phyloP scores from a whole-genome alignment of 208 protist species.

The Acanthamoeba rhysodes region DNA sequence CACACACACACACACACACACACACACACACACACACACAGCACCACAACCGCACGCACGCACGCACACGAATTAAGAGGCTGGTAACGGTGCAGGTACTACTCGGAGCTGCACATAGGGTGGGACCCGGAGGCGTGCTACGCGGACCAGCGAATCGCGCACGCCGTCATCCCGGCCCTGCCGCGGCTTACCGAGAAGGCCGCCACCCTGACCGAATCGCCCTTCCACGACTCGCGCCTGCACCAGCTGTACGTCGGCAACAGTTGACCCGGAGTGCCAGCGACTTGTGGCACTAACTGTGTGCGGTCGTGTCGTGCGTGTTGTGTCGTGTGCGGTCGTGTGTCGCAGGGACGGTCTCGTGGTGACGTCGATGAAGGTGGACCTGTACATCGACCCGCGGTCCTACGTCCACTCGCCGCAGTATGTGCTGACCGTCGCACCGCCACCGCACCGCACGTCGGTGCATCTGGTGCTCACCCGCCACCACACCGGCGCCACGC shows the following conservation, averaged over 20 bases:
- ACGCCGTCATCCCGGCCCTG: constrained; percentile 24
- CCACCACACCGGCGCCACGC: constrained; percentile 14
- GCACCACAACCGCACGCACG: too few species aligned
- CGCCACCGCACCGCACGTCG: neutral
- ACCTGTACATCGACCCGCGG: constrained; percentile 69
- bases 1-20: too few species aligned
- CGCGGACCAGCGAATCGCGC: constrained; percentile 4
- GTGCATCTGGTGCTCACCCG: constrained; percentile 38
- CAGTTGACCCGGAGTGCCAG: too few species aligned
- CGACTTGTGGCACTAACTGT: too few species aligned
- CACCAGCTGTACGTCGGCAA: neutral
- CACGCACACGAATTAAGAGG: neutral
- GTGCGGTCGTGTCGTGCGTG: too few species aligned
- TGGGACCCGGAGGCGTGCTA: constrained; percentile 42
- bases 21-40: neutral
- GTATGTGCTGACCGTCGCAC: constrained; percentile 5
- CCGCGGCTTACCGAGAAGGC: neutral
- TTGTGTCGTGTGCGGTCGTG: too few species aligned
- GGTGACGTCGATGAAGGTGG: constrained; percentile 27
- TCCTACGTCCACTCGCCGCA: constrained; percentile 35
- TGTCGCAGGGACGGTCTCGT: neutral
- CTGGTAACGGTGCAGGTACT: neutral
- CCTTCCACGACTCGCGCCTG: neutral
- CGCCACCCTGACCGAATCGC: neutral
- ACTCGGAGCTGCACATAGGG: constrained; percentile 34